Percentiles rank a stretch among this genome's conserved stretches.
Evolutionary conservation across 192 early-diverging fungal species (phyloP).

Genomic region (Phlyctochytrium planicorne): DNA sequence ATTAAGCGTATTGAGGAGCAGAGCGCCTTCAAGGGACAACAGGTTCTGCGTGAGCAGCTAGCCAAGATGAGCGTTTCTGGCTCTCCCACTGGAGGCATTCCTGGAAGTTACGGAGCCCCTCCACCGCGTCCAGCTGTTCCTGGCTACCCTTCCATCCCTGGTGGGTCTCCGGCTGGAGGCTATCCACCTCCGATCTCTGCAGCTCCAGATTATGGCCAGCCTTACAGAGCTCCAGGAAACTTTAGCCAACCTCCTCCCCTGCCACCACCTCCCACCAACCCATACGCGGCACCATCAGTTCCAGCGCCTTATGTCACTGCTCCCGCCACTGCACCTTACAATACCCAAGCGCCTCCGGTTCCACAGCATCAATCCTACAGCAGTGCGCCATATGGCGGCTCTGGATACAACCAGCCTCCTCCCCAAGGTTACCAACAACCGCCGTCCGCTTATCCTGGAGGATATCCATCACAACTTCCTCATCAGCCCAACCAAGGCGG

Average conservation of each 20-base stretch:
- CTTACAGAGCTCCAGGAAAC: too few relatives aligned
- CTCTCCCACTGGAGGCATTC: neutral
- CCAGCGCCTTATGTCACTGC: neutral
- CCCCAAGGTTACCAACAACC: conserved; percentile 1
- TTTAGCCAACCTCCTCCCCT: neutral
- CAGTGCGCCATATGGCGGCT: neutral
- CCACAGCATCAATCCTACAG: neutral
- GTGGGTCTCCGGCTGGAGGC: neutral
- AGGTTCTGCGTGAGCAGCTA: conserved; percentile 60
- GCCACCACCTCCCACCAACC: neutral
- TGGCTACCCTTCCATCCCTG: neutral
- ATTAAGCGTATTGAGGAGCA: conserved; percentile 50
- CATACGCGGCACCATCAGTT: neutral
- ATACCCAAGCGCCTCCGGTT: neutral
- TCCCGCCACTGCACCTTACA: neutral
- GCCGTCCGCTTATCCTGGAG: neutral
- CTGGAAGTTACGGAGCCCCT: neutral
- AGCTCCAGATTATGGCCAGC: neutral
- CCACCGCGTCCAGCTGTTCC: neutral
- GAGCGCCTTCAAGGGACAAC: conserved; percentile 60
- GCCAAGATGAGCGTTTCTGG: conserved; percentile 40
- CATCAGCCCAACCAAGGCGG: too few relatives aligned
- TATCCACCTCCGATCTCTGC: neutral
- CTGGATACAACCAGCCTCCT: conserved; percentile 1
- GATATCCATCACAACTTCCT: neutral